Percentiles rank a stretch among this genome's conserved stretches.
phyloP scores from a whole-genome alignment of 148 eudicot species.

The Drosera capensis region DNA sequence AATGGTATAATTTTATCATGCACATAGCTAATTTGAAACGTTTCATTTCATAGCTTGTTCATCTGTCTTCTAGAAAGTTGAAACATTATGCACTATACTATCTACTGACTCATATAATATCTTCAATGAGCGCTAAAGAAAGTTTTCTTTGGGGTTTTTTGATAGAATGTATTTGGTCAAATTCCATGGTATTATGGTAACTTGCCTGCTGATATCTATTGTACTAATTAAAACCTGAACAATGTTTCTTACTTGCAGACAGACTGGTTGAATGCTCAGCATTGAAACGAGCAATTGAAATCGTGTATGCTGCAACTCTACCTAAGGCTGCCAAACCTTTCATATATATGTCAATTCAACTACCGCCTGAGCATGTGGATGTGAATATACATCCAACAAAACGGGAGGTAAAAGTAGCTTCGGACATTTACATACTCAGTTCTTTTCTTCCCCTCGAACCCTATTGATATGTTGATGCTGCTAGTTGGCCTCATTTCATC shows the following conservation, averaged over 20 bases:
- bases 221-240: too few species aligned
- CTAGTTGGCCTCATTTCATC: not conserved
- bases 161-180: not conserved
- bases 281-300: slow-evolving; percentile 88
- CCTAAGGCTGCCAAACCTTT: slow-evolving; percentile 98
- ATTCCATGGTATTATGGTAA: not conserved
- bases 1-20: slow-evolving; percentile 39
- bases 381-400: slow-evolving; percentile 96
- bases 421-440: not conserved
- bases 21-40: too few species aligned
- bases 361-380: slow-evolving; percentile 92
- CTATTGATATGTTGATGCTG: not conserved
- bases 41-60: too few species aligned
- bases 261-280: slow-evolving; percentile 89
- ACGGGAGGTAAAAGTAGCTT: slow-evolving; percentile 48
- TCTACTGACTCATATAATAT: not conserved
- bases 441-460: too few species aligned
- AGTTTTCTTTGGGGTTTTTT: too few species aligned
- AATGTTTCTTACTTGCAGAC: slow-evolving; percentile 37
- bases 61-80: too few species aligned
- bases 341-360: slow-evolving; percentile 73
- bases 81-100: not conserved
- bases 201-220: not conserved
- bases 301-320: slow-evolving; percentile 84
- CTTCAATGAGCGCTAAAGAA: too few species aligned